These are phyloP conservation scores for Leishmania aethiopica DNA, from an alignment of 208 protist species.

Conservation along the genomic window DNA sequence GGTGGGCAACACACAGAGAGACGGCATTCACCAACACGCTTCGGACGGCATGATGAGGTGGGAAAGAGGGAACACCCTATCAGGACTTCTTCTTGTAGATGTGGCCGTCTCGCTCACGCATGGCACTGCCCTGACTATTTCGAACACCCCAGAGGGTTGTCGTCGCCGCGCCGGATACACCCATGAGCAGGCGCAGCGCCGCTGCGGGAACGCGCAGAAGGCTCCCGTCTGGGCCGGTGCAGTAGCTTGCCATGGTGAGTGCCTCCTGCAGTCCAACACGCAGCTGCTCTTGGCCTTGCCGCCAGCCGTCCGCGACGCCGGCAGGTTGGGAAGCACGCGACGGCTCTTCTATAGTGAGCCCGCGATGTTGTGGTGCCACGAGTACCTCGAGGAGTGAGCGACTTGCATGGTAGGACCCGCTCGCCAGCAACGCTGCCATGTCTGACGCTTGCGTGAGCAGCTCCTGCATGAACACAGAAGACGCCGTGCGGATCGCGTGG, in stretches of 20 bases:
- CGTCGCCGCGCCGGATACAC: constrained; percentile 38
- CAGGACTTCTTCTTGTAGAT: constrained; percentile 34
- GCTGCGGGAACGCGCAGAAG: constrained; percentile 37
- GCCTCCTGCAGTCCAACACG: constrained; percentile 33
- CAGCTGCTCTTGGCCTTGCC: constrained; percentile 34
- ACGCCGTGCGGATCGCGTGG: constrained; percentile 38
- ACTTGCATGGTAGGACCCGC: constrained; percentile 35
- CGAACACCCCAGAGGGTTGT: constrained; percentile 39
- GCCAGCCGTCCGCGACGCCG: constrained; percentile 27
- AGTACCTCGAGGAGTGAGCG: constrained; percentile 32
- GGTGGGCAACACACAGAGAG: no score
- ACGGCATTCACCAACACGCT: neutral
- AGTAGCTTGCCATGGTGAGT: constrained; percentile 30
- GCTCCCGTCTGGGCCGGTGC: constrained; percentile 30
- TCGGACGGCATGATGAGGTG: neutral
- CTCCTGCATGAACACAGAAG: constrained; percentile 37
- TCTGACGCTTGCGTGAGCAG: constrained; percentile 33
- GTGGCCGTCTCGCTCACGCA: constrained; percentile 26
- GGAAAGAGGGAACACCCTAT: neutral
- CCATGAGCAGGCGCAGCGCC: constrained; percentile 40
- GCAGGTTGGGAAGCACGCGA: constrained; percentile 28
- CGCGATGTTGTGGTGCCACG: constrained; percentile 8
- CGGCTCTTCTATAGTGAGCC: constrained; percentile 16
- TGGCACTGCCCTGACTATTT: constrained; percentile 30
- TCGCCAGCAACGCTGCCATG: constrained; percentile 34